Evolutionary conservation across 441 rosid species (phyloP).

Genomic region (Mallotus repandus): DNA sequence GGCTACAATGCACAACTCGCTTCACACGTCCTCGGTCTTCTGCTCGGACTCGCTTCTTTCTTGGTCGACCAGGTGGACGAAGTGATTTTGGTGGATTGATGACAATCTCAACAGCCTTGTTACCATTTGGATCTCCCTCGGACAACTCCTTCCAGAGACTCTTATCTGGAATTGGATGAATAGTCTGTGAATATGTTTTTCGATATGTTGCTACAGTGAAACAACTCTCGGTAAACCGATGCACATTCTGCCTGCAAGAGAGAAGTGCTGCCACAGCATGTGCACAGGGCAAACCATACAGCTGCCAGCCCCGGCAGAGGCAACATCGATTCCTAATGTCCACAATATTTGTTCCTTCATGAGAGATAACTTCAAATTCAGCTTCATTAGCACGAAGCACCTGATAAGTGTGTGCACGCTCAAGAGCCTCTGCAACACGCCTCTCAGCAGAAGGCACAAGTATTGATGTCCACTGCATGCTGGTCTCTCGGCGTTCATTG

Average conservation of each 20-base stretch:
- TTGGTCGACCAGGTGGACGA: slow-evolving; percentile 90
- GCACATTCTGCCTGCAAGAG: slow-evolving; percentile 97
- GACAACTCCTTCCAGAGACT: slow-evolving; percentile 78
- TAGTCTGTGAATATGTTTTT: slow-evolving; percentile 90
- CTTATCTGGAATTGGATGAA: slow-evolving; percentile 95
- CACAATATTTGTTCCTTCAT: slow-evolving; percentile 86
- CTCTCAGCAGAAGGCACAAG: slow-evolving; percentile 94
- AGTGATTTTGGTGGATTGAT: slow-evolving; percentile 87
- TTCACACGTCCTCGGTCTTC: slow-evolving; percentile 87
- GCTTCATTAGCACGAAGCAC: slow-evolving; percentile 97
- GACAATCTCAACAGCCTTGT: slow-evolving; percentile 39
- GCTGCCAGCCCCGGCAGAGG: slow-evolving; percentile 98
- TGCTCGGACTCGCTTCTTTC: slow-evolving; percentile 84
- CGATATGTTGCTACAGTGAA: slow-evolving; percentile 93
- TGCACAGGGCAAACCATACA: slow-evolving; percentile 91
- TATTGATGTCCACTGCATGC: slow-evolving; percentile 93
- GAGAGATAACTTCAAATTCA: slow-evolving; percentile 93
- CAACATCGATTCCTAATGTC: slow-evolving; percentile 91
- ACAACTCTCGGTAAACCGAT: slow-evolving; percentile 91
- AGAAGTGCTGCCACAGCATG: slow-evolving; percentile 97
- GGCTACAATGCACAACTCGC: slow-evolving; percentile 95
- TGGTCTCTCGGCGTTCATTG: slow-evolving; percentile 84
- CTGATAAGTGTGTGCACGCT: slow-evolving; percentile 81
- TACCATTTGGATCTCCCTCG: slow-evolving; percentile 58
- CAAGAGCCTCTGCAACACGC: slow-evolving; percentile 83